Percentiles rank a stretch among this genome's conserved stretches.
Evolutionary conservation across 228 moss, liverwort and hornwort species (phyloP).

Genomic region (Sphagnum magellanicum): DNA sequence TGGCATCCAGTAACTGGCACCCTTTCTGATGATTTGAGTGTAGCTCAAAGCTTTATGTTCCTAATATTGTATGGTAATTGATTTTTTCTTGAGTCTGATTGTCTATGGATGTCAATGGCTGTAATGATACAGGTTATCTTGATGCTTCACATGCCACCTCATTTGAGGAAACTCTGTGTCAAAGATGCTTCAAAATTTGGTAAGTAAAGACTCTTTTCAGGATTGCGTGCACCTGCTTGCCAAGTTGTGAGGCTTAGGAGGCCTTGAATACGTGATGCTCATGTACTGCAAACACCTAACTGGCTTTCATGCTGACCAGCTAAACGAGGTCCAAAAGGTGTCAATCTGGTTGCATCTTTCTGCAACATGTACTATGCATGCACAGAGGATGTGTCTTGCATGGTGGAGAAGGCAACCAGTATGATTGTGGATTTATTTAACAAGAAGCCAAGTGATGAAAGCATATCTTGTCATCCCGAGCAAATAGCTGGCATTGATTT

Average conservation of each 20-base stretch:
- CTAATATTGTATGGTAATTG: too few relatives aligned
- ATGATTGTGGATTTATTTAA: slow-evolving; percentile 70
- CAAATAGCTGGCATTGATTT: slow-evolving; percentile 70
- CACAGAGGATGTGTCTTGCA: slow-evolving; percentile 79
- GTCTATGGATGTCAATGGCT: too few relatives aligned
- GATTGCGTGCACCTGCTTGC: too few relatives aligned
- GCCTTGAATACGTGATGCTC: too few relatives aligned
- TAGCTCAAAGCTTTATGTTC: too few relatives aligned
- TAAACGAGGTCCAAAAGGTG: slow-evolving; percentile 39
- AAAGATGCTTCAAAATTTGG: slow-evolving; percentile 69
- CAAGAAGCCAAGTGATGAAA: slow-evolving; percentile 24
- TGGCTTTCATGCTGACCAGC: slow-evolving; percentile 9
- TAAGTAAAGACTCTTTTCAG: slow-evolving; percentile 3
- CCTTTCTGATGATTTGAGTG: too few relatives aligned
- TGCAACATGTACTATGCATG: slow-evolving; percentile 84
- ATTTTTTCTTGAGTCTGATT: too few relatives aligned
- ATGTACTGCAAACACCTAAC: too few relatives aligned
- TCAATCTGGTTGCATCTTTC: slow-evolving; percentile 78
- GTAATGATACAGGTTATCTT: slow-evolving; percentile 66
- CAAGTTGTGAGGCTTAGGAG: too few relatives aligned
- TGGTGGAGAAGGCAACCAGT: slow-evolving; percentile 71
- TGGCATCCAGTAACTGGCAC: too few relatives aligned
- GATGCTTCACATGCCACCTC: slow-evolving; percentile 87
- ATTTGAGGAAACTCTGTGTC: slow-evolving; percentile 70
- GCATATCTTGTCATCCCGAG: slow-evolving; percentile 37